These are phyloP conservation scores for Polygonum maritimum DNA, from an alignment of 148 eudicot species.

Conservation along the genomic window DNA sequence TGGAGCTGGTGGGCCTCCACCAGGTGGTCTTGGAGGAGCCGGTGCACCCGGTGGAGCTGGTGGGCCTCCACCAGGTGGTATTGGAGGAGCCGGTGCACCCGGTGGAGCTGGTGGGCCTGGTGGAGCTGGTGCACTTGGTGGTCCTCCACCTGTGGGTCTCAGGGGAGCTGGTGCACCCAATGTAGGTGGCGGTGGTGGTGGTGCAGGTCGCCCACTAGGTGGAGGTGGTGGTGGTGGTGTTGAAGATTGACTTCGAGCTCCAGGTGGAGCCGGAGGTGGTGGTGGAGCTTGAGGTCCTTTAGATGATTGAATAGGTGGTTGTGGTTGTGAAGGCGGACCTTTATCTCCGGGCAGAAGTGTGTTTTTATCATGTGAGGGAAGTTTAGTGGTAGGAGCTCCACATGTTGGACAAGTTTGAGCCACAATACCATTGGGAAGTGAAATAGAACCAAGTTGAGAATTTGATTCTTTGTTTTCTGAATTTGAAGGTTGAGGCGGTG, in stretches of 20 bases:
- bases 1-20: slow-evolving; percentile 15
- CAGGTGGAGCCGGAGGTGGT: slow-evolving; percentile 7
- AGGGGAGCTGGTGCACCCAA: too few species aligned
- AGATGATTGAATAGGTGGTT: too few species aligned
- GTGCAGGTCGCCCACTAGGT: background rate
- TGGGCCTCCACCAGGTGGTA: slow-evolving; percentile 15
- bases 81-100: background rate
- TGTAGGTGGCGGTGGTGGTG: background rate
- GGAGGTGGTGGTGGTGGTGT: slow-evolving; percentile 24
- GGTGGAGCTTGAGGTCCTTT: slow-evolving; percentile 6
- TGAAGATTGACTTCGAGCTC: background rate
- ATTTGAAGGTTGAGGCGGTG: background rate
- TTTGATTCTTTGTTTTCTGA: too few species aligned
- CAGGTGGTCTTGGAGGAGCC: slow-evolving; percentile 15
- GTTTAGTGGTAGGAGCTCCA: background rate
- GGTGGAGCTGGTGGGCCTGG: background rate
- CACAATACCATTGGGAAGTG: slow-evolving; percentile 11
- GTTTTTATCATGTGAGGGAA: background rate
- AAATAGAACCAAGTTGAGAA: too few species aligned
- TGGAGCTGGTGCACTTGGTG: slow-evolving; percentile 12
- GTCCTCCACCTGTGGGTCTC: slow-evolving; percentile 12
- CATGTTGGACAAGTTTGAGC: slow-evolving; percentile 22
- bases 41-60: slow-evolving; percentile 23
- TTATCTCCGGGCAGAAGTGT: background rate
- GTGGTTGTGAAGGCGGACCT: background rate